Percentiles rank a stretch among this genome's conserved stretches.
Conservation (phyloP, 2,329 filamentous ascomycete species). For the Triangularia setosa region DNA sequence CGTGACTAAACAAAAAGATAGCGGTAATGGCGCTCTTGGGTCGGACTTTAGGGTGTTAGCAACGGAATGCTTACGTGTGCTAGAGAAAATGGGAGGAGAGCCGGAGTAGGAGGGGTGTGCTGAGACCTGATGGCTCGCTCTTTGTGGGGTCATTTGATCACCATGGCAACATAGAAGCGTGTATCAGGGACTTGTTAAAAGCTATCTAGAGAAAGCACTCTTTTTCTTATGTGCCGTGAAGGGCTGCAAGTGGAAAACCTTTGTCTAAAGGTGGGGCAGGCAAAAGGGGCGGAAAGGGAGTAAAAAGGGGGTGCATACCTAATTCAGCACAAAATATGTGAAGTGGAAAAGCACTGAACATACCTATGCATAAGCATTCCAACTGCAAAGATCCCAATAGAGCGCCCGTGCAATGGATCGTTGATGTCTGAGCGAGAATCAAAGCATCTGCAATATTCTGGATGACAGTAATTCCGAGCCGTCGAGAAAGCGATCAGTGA, state of each 20-base stretch:
- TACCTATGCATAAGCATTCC: no score
- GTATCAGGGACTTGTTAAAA: no score
- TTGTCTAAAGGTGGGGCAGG: not conserved
- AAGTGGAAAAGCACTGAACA: no score
- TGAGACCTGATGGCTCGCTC: not conserved
- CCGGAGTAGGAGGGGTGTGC: not conserved
- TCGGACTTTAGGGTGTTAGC: not conserved
- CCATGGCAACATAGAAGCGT: not conserved
- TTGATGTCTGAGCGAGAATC: not conserved
- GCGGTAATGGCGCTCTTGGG: not conserved
- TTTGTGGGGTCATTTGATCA: no score
- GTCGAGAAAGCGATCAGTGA: not conserved
- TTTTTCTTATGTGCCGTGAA: not conserved
- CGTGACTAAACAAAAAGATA: not conserved
- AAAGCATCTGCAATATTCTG: constrained; percentile 5
- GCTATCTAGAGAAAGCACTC: not conserved
- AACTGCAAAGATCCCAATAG: not conserved
- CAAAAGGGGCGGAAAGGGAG: not conserved
- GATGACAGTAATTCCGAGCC: not conserved
- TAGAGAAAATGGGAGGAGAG: not conserved
- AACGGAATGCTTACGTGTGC: not conserved
- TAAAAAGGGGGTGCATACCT: not conserved
- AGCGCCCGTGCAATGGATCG: not conserved
- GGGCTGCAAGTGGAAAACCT: not conserved
- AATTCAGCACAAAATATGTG: not conserved